phyloP scores from a whole-genome alignment of 164 flowering plant genomes.

The Vitis riparia region DNA sequence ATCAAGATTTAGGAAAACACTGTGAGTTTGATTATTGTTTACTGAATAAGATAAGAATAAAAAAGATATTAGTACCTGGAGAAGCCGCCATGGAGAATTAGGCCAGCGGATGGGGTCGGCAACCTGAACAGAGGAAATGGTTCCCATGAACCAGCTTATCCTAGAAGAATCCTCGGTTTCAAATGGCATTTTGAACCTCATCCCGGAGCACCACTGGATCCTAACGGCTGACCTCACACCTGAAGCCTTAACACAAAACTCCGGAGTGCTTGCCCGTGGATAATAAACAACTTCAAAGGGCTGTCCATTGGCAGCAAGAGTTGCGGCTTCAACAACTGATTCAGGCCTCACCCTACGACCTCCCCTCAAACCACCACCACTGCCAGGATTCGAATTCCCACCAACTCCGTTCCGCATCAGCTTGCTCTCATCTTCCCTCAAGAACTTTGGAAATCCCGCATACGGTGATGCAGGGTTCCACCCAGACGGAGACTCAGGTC shows the following conservation, averaged over 20 bases:
- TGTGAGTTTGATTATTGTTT: too few relatives aligned
- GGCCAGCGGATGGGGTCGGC: slow-evolving; percentile 89
- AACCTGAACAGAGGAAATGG: slow-evolving; percentile 77
- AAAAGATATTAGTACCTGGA: slow-evolving; percentile 58
- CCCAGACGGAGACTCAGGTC: slow-evolving; percentile 41
- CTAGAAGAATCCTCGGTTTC: slow-evolving; percentile 95
- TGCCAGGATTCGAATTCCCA: slow-evolving; percentile 18
- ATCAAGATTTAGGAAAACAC: too few relatives aligned
- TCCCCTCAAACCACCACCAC: slow-evolving; percentile 25
- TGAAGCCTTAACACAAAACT: slow-evolving; percentile 74
- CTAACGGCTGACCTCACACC: slow-evolving; percentile 68
- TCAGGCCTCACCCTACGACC: slow-evolving; percentile 55
- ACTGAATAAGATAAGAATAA: neutral
- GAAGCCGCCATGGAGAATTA: slow-evolving; percentile 95
- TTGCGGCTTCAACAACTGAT: slow-evolving; percentile 69
- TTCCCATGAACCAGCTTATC: slow-evolving; percentile 99
- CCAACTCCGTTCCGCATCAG: slow-evolving; percentile 31
- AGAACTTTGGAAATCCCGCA: slow-evolving; percentile 54
- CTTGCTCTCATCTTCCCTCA: slow-evolving; percentile 60
- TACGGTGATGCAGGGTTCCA: slow-evolving; percentile 55
- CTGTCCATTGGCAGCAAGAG: slow-evolving; percentile 62
- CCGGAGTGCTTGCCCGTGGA: slow-evolving; percentile 88
- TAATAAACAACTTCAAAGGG: slow-evolving; percentile 85
- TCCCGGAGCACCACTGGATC: slow-evolving; percentile 76
- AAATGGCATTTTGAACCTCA: slow-evolving; percentile 97